phyloP scores from a whole-genome alignment of 352 stramenopile genomes.

The Pythium vanterpoolii region DNA sequence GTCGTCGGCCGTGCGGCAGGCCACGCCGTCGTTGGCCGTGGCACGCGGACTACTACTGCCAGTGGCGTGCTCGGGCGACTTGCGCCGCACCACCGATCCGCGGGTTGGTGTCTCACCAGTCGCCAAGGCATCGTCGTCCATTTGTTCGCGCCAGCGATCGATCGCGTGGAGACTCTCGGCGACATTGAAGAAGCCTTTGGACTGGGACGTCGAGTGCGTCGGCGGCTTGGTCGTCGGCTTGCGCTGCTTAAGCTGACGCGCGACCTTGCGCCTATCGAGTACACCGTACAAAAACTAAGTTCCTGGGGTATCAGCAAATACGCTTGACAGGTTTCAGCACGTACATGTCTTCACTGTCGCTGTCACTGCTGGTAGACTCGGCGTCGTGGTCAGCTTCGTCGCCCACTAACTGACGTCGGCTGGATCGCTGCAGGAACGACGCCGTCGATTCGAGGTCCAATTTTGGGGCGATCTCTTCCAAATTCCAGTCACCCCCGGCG shows the following conservation, averaged over 20 bases:
- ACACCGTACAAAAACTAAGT: background rate
- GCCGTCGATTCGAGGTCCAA: conserved; percentile 45
- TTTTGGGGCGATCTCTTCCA: conserved; percentile 52
- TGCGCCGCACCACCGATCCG: background rate
- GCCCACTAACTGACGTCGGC: conserved; percentile 1
- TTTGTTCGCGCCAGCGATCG: conserved; percentile 68
- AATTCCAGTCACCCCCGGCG: conserved; percentile 47
- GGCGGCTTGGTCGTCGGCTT: conserved; percentile 18
- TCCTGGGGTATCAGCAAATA: background rate
- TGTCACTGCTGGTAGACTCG: conserved; percentile 28
- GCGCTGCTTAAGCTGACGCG: conserved; percentile 23
- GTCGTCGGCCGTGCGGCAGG: conserved; percentile 40
- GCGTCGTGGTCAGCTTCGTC: conserved; percentile 7
- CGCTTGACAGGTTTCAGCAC: conserved; percentile 16
- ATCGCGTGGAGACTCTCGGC: conserved; percentile 67
- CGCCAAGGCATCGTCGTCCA: conserved; percentile 38
- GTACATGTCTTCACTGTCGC: conserved; percentile 59
- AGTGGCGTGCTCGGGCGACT: background rate
- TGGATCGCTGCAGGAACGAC: conserved; percentile 22
- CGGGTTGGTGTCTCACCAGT: background rate
- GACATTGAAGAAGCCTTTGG: conserved; percentile 66
- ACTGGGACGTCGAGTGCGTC: conserved; percentile 16
- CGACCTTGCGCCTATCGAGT: background rate
- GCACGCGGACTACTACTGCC: background rate
- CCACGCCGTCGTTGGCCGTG: conserved; percentile 25